Percentiles rank a stretch among this genome's conserved stretches.
Evolutionary conservation across 768 basidiomycete species (phyloP).

Genomic region (Macrolepiota albuminosa): DNA sequence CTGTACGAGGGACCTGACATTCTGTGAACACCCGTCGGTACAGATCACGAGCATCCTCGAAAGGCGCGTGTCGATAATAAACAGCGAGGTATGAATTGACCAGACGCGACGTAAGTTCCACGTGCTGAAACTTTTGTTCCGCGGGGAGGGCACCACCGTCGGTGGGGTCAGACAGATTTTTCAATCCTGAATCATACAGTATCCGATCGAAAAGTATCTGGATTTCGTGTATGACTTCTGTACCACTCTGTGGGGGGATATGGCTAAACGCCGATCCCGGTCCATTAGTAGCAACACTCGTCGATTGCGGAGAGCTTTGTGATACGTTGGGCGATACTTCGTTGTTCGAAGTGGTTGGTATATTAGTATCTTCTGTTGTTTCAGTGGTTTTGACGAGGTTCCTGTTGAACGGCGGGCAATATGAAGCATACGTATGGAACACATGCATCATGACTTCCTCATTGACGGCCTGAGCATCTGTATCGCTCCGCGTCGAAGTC

Average conservation of each 20-base stretch:
- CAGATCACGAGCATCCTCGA: conserved; percentile 42
- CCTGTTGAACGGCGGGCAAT: conserved; percentile 65
- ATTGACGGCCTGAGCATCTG: conserved; percentile 34
- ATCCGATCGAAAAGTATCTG: conserved; percentile 61
- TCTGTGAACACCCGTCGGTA: conserved; percentile 50
- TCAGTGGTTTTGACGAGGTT: conserved; percentile 40
- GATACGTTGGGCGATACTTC: not conserved
- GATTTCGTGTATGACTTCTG: conserved; percentile 71
- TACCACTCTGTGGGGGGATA: conserved; percentile 64
- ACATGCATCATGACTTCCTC: conserved; percentile 76
- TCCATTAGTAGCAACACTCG: not conserved
- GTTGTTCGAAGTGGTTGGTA: not conserved
- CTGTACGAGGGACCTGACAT: conserved; percentile 39
- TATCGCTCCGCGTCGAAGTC: conserved; percentile 34
- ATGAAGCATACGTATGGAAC: conserved; percentile 85
- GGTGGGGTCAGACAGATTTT: not conserved
- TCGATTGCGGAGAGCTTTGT: conserved; percentile 5
- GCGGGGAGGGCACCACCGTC: conserved; percentile 11
- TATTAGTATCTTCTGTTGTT: not conserved
- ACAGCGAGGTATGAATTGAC: conserved; percentile 82
- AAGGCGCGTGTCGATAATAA: conserved; percentile 48
- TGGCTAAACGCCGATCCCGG: conserved; percentile 33
- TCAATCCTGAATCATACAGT: conserved; percentile 34
- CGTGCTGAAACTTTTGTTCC: conserved; percentile 46
- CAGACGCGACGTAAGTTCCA: conserved; percentile 55